Base-by-base conservation (phyloP, 163 green algal species). In the Botryococcus braunii region DNA sequence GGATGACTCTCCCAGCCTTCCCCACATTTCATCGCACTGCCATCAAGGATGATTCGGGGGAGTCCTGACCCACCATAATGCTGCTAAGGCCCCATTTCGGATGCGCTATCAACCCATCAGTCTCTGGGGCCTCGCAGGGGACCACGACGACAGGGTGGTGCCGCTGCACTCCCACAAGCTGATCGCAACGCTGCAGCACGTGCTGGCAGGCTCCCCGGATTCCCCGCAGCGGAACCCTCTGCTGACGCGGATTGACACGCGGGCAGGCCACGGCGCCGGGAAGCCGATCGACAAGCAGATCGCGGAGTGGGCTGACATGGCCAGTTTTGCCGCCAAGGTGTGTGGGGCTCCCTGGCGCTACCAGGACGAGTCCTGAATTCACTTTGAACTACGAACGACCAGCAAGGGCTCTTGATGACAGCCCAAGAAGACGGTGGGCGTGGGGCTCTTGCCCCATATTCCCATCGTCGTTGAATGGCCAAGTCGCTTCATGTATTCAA, bases 121-220 rank as follows among this genome's bases (percentile, higher is more conserved):
- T 17, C 17, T 13, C 13, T 52, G 43, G 17, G 6, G 38, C 38
- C 43, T 13, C 17, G 48, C 69, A 74, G 79, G 81, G n/a, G 86
- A 96, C 70, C 92, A 98, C 69, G 92, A 97, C 71, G 92, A 97
- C 75, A 79, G 90, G 0, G 89, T 96, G 27, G 85, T 94, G 34
- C 91, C 92, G 0, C 81, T 97, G 43, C 92, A 97, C 82, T 89
- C 75, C 34, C 80, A 91, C 82, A 98, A 97, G 78, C 78, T 96
- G 37, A 80, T 89, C 2, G 74, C 74, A 2, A 79, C 77, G 38
- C 77, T 97, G 79, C 91, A 97, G 79, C 74, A 93, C 73, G 60
- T 69, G 47, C 79, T 91, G 47, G 82, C 58, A 2, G 63, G 23
- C 5, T 38, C 21, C 5, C 23, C 11, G 4, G 36, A 9, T 0